phyloP scores from a whole-genome alignment of 2,329 filamentous ascomycete genomes.

The Diaporthe amygdali region DNA sequence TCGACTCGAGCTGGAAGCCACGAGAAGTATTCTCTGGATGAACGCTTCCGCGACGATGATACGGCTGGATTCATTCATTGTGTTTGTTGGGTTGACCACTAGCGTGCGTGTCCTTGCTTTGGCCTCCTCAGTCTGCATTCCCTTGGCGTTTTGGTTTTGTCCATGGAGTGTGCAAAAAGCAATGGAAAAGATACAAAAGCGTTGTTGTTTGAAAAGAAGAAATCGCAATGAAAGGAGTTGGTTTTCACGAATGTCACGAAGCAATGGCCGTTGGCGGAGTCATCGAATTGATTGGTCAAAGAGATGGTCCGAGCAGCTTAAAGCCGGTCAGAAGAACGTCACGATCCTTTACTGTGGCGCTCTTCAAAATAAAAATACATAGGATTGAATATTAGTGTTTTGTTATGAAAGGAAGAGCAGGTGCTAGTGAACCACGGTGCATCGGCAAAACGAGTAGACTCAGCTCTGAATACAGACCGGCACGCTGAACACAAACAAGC shows the following conservation, averaged over 20 bases:
- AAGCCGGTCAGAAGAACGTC: not conserved
- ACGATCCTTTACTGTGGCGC: not conserved
- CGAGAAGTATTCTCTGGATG: not conserved
- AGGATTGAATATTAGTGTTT: too few relatives aligned
- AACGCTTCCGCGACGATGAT: not conserved
- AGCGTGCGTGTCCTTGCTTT: not conserved
- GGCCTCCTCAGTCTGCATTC: not conserved
- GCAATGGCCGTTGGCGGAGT: not conserved
- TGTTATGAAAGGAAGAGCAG: too few relatives aligned
- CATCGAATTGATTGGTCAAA: not conserved
- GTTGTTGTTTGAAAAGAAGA: not conserved
- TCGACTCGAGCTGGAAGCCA: constrained; percentile 45
- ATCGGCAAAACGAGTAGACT: not conserved
- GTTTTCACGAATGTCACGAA: not conserved
- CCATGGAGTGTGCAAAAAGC: too few relatives aligned
- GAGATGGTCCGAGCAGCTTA: not conserved
- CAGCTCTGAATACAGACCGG: not conserved
- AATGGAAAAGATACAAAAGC: too few relatives aligned
- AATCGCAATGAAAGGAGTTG: not conserved
- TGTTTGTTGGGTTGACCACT: not conserved
- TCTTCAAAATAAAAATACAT: not conserved
- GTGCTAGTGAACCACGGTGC: not conserved
- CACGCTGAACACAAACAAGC: too few relatives aligned
- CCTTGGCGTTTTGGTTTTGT: not conserved
- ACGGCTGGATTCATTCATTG: not conserved